Evolutionary conservation across 345 rosid species (phyloP), one percentile per base, ranked within the genome.

Genomic region (Mercurialis annua): DNA sequence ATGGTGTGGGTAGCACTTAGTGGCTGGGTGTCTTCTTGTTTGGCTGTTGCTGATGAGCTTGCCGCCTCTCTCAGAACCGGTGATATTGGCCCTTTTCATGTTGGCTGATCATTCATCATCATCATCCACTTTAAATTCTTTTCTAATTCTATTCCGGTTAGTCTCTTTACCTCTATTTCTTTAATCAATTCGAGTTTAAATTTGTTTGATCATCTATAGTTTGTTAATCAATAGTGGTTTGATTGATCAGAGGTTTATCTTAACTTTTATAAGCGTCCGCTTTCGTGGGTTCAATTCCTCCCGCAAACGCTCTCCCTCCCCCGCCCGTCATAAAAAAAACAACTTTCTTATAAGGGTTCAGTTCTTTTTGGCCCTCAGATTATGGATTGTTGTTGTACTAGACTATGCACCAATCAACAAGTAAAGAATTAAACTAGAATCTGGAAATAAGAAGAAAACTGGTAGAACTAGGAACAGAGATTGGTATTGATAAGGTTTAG

Each of bases 41-140:
- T 94, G 68, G 69, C 87, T 30, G 87, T 94, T 31, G 97, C 97
- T 67, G 96, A 91, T 70, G 99, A 91, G 67, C 61, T 94, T 63
- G 96, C 97, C 60, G 42, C 62, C 73, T 86, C 91, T 68, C 60
- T 91, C 15, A 75, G 99, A 76, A 81, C 82, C 60, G 96, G 95
- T 30, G 97, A 91, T 78, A 89, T 94, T 71, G 89, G 95, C 26
- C 90, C 92, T 71, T 89, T 91, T 68, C 89, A 89, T 71, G 86
- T 84, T 69, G 95, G 96, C 34, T 76, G 68, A 71, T 49, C 51
- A 11, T n/a, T n/a, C n/a, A n/a, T n/a, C n/a, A n/a, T n/a, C n/a
- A n/a, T n/a, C n/a, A n/a, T n/a, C n/a, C n/a, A n/a, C n/a, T 2
- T 8, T 40, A 14, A 14, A 10, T 0, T 17, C 30, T 14, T 43